Conservation (phyloP, 441 rosid species). For the Populus tomentosa region DNA sequence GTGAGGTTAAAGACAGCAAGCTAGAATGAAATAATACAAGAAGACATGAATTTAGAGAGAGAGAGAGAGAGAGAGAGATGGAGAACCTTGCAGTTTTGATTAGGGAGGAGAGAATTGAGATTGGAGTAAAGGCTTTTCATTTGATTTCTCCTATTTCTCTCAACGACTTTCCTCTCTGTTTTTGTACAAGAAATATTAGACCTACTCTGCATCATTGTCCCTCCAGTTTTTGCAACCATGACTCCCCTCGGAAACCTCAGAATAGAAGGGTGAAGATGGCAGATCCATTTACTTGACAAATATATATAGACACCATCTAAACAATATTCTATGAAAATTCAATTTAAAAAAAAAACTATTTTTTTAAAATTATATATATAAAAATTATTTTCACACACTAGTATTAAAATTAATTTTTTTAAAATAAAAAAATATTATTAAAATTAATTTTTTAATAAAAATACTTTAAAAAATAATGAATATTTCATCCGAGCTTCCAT, state of each 20-base stretch:
- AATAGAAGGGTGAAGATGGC: background rate
- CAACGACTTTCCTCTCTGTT: conserved; percentile 9
- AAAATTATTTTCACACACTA: too few species aligned
- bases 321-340: too few species aligned
- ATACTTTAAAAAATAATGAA: too few species aligned
- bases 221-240: background rate
- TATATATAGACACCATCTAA: background rate
- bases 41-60: background rate
- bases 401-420: too few species aligned
- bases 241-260: background rate
- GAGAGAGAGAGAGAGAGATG: too few species aligned
- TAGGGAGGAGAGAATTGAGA: conserved; percentile 9
- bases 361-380: too few species aligned
- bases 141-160: conserved; percentile 48
- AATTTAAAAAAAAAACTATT: too few species aligned
- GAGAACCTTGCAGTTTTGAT: too few species aligned
- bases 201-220: background rate
- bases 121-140: conserved; percentile 39
- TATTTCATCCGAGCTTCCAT: too few species aligned
- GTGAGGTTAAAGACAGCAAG: background rate
- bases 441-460: too few species aligned
- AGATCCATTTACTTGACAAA: background rate
- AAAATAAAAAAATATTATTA: too few species aligned
- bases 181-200: background rate
- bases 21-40: background rate